Base-by-base conservation (phyloP, 2,329 filamentous ascomycete species). In the Fusarium siculi region DNA sequence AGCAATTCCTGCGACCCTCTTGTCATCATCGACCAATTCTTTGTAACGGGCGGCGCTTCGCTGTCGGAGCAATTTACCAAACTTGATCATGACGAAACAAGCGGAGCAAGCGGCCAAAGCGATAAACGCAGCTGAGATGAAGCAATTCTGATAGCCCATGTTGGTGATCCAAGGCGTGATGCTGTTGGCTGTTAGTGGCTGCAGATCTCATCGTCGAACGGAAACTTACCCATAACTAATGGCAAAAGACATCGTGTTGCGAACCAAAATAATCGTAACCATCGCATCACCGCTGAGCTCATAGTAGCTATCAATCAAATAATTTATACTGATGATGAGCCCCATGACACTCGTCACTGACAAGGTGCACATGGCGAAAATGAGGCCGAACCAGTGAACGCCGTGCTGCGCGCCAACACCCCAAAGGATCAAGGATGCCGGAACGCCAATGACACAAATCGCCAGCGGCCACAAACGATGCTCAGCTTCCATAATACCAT, bases 21-120 rank as follows among this genome's bases (percentile, higher is more conserved):
- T 71, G 18, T 73, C 70, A 7, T 44, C 46, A 19, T 49, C 42
- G 0, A 74, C 74, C n/a, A 77, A 37, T 28, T 69, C 54, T 36
- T 50, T 53, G 23, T 74, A 77, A 19, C 68, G 68, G 3, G 37
- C 11, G 4, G 74, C 66, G 21, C 68, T 77, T 34, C 57, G 67
- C 15, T 65, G 52, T 7, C 80, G 72, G 12, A 80, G 56, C 6
- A 28, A 42, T 70, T 81, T 81, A 2, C 87, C 87, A 65, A 80
- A 88, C 71, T 81, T 85, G 16, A 88, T 82, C 73, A 89, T 84
- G 3, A 84, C 50, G 16, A 88, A 78, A 73, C 84, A 82, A 19
- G 81, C 82, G 36, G 83, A 74, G 28, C 83, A 80, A 52, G 82
- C 81, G 9, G 78, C 81, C 61, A 85, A 68, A 1, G 79, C 81